A percentile compares a stretch with the other conserved stretches of the same genome.
Evolutionary conservation across 1,139 yeast genomes (phyloP).

Genomic region (Yamadazyma dendronema): DNA sequence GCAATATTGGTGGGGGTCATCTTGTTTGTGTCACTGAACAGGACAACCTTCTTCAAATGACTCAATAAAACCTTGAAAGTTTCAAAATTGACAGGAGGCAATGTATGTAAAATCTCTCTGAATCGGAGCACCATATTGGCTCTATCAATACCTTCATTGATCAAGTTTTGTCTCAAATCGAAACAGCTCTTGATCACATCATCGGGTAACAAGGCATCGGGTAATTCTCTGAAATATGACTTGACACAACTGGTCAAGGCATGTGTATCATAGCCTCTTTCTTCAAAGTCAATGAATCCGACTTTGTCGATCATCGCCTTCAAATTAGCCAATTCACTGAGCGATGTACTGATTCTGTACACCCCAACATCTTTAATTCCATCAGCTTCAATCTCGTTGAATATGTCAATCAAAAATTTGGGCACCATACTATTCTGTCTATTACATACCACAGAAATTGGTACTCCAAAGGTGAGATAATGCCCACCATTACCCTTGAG

Average conservation of each 20-base stretch:
- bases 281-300: constrained; percentile 56
- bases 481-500: constrained; percentile 17
- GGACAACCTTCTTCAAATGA: constrained; percentile 66
- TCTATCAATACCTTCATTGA: constrained; percentile 8
- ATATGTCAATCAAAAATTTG: constrained; percentile 57
- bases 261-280: constrained; percentile 78
- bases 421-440: constrained; percentile 70
- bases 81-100: constrained; percentile 68
- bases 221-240: constrained; percentile 80
- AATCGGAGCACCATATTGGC: constrained; percentile 33
- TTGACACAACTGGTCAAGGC: constrained; percentile 90
- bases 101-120: constrained; percentile 39
- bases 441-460: constrained; percentile 69
- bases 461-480: constrained; percentile 80
- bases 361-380: constrained; percentile 91
- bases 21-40: constrained; percentile 59
- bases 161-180: constrained; percentile 31
- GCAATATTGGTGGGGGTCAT: constrained; percentile 83
- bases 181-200: constrained; percentile 50
- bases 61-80: constrained; percentile 63
- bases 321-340: constrained; percentile 70
- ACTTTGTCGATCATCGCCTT: constrained; percentile 73
- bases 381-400: constrained; percentile 73
- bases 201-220: constrained; percentile 77
- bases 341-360: constrained; percentile 87